Percentiles rank a stretch among this genome's conserved stretches.
Conservation (phyloP, 805 yeast species). For the Candida easanensis region DNA sequence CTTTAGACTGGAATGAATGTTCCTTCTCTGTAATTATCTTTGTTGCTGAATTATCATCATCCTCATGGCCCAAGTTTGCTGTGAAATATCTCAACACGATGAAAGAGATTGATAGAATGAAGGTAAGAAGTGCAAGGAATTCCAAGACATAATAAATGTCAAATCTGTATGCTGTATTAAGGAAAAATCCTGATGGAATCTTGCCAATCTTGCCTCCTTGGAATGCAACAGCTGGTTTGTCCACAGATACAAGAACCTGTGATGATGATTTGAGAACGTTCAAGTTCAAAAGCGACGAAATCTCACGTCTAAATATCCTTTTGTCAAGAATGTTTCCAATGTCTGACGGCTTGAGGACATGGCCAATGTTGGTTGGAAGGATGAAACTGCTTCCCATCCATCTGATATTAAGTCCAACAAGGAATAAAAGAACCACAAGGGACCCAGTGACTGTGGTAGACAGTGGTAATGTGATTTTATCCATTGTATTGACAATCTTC, state of each 20-base stretch:
- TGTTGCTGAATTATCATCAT: conserved; percentile 19
- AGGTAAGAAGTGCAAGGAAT: conserved; percentile 46
- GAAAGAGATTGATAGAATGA: conserved; percentile 48
- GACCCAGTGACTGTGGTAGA: conserved; percentile 33
- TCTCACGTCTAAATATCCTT: conserved; percentile 21
- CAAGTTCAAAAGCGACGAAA: conserved; percentile 10
- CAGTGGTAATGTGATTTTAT: conserved; percentile 31
- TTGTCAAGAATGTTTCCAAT: conserved; percentile 17
- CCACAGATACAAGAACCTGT: conserved; percentile 21
- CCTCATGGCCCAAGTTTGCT: conserved; percentile 13
- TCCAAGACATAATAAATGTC: conserved; percentile 55
- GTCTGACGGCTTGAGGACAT: neutral
- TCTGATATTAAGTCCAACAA: conserved; percentile 31
- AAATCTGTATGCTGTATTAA: conserved; percentile 37
- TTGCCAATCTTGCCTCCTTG: conserved; percentile 2
- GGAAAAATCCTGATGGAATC: conserved; percentile 13
- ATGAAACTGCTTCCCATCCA: conserved; percentile 29
- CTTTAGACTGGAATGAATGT: conserved; percentile 35
- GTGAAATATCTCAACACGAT: conserved; percentile 42
- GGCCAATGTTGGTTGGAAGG: conserved; percentile 4
- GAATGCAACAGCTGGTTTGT: conserved; percentile 28
- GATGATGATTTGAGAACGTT: conserved; percentile 6
- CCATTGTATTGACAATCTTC: neutral
- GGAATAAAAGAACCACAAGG: conserved; percentile 23
- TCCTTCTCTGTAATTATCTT: conserved; percentile 16